A percentile compares a stretch with the other conserved stretches of the same genome.
Conservation (phyloP, 2,329 filamentous ascomycete genomes). For the Colletotrichum noveboracense region DNA sequence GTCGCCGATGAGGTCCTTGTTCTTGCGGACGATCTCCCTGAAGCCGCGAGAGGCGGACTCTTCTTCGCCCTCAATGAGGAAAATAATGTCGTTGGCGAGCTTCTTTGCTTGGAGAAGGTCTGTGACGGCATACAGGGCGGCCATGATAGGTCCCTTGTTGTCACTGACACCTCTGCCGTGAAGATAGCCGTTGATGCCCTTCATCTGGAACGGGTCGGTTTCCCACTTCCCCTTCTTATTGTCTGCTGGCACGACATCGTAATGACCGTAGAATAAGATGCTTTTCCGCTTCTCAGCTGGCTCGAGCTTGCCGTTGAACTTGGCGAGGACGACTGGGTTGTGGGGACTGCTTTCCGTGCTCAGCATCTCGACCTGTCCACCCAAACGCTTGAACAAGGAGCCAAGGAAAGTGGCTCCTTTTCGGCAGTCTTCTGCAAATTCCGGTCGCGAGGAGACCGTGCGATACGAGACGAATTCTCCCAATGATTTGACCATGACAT, state of each 20-base stretch:
- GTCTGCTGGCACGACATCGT: conserved; percentile 94
- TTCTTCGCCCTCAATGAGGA: conserved; percentile 96
- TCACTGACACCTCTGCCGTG: conserved; percentile 97
- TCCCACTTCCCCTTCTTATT: conserved; percentile 83
- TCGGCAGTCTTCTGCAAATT: conserved; percentile 90
- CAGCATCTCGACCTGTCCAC: conserved; percentile 89
- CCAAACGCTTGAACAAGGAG: conserved; percentile 88
- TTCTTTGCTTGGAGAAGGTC: conserved; percentile 85
- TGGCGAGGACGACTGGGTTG: conserved; percentile 93
- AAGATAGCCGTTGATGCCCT: conserved; percentile 87
- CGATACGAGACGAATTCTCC: conserved; percentile 90
- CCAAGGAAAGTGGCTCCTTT: conserved; percentile 91
- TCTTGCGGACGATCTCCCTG: conserved; percentile 77
- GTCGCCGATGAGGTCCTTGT: conserved; percentile 85
- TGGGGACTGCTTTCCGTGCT: conserved; percentile 73
- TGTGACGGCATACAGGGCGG: conserved; percentile 90
- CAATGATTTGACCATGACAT: conserved; percentile 72
- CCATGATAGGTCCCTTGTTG: conserved; percentile 96
- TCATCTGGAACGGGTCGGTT: conserved; percentile 87
- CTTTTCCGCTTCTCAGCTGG: conserved; percentile 75
- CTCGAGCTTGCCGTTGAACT: conserved; percentile 78
- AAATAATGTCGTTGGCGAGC: conserved; percentile 87
- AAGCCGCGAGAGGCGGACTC: conserved; percentile 94
- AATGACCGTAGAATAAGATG: conserved; percentile 96
- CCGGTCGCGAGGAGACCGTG: conserved; percentile 85